Evolutionary conservation across 148 eudicot species (phyloP), one percentile per base, ranked within the genome.

Genomic region (Rheum nobile): DNA sequence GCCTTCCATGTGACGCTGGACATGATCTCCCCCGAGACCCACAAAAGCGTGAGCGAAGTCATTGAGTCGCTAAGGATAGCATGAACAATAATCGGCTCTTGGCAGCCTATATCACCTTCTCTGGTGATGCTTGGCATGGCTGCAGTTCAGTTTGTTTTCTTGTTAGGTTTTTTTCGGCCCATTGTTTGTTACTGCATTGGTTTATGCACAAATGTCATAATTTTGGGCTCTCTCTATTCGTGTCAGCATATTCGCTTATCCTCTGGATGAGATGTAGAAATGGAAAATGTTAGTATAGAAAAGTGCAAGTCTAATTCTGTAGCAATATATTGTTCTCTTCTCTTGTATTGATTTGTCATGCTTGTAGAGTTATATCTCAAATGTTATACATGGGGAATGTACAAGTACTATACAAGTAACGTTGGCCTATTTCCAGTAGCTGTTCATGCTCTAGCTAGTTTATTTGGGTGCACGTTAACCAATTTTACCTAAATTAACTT

Each of bases 1-100:
- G 91, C 92, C 46, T 95, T 95, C 77, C 99, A 95, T 82, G 46
- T 90, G 81, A 78, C 97, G 21, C 79, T 95, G 72, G 89, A 95
- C 84, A 88, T 95, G 99, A 95, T 95, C 34, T 87, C 97, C 1
- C 87, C 93, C 8, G 99, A 95, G 87, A 95, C 97, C 39, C 96
- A 95, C 77, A 76, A 74, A 44, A 84, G 84, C 0, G 93, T 95
- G 75, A 89, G 86, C n/a, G 91, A 92, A 87, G 97, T 92, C 52
- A 90, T 92, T 0, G 96, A 90, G 80, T 92, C 97, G 24, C 87
- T 92, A 79, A 80, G 88, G 78, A 43, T 85, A 59, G 78, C 81
- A 1, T 92, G 88, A 92, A 75, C 63, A 48, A 73, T 21, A 12
- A 59, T 16, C 16, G 22, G 24, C 24, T n/a, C 57, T 50, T 21